Conservation (phyloP, 2,329 filamentous ascomycete species). For the Pestalotiopsis sp. region DNA sequence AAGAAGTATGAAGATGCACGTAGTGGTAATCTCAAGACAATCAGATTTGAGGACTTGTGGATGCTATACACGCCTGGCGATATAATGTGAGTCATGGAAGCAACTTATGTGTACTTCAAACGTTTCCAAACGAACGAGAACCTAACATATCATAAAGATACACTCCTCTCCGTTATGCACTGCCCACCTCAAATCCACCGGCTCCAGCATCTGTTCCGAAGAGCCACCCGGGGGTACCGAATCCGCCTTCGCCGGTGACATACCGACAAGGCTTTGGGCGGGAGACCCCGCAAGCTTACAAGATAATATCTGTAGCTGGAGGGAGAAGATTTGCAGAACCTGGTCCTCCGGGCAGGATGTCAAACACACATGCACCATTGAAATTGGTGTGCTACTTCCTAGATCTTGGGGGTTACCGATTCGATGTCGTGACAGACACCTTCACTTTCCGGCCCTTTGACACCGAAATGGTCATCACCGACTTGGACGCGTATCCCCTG, state of each 20-base stretch:
- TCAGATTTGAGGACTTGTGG: slow-evolving; percentile 29
- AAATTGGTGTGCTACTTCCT: slow-evolving; percentile 26
- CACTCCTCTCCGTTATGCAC: background rate
- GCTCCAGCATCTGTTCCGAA: background rate
- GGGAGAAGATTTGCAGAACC: background rate
- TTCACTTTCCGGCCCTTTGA: slow-evolving; percentile 31
- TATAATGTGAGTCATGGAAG: slow-evolving; percentile 15
- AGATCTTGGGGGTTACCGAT: slow-evolving; percentile 27
- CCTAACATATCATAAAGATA: too few species aligned
- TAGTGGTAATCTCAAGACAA: slow-evolving; percentile 7
- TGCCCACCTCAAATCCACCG: background rate
- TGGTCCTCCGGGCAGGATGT: background rate
- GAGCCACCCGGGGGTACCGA: background rate
- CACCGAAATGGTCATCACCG: slow-evolving; percentile 24
- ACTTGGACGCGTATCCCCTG: slow-evolving; percentile 28
- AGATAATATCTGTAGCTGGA: background rate
- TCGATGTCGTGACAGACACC: slow-evolving; percentile 20
- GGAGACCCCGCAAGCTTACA: slow-evolving; percentile 13
- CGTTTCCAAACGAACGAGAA: too few species aligned
- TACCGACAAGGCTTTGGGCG: background rate
- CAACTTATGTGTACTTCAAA: slow-evolving; percentile 15
- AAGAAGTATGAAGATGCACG: slow-evolving; percentile 13
- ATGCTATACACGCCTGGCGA: slow-evolving; percentile 26
- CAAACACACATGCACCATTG: slow-evolving; percentile 13
- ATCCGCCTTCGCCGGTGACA: background rate